Conservation (phyloP, 1,284 basidiomycete species). For the Ustilago loliicola region DNA sequence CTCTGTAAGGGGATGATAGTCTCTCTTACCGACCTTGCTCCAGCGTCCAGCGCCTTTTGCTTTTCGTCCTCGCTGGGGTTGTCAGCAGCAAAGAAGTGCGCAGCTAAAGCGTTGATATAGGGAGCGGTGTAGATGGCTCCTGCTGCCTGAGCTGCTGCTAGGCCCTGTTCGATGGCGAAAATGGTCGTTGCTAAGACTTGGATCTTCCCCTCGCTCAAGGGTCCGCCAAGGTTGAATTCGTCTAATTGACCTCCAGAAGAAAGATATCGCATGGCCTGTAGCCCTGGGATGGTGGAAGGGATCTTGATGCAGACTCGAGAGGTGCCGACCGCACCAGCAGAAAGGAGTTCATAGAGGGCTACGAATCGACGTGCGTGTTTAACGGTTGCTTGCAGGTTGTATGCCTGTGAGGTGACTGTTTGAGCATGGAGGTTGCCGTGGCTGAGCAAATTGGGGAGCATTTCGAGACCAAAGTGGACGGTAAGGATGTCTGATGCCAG, state of each 20-base stretch:
- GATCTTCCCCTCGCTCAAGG: constrained; percentile 23
- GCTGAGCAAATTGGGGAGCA: constrained; percentile 27
- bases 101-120: constrained; percentile 40
- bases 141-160: constrained; percentile 32
- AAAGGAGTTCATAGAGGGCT: constrained; percentile 32
- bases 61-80: neutral
- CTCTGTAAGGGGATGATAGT: constrained; percentile 27
- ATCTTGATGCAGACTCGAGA: constrained; percentile 32
- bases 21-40: constrained; percentile 13
- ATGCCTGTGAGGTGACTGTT: constrained; percentile 28
- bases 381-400: constrained; percentile 21
- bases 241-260: constrained; percentile 28
- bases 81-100: constrained; percentile 28
- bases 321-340: neutral
- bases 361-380: constrained; percentile 32
- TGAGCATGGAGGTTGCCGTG: constrained; percentile 32
- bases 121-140: constrained; percentile 27
- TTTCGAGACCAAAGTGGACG: constrained; percentile 31
- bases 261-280: constrained; percentile 42
- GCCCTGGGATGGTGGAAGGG: constrained; percentile 28
- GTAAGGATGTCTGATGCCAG: constrained; percentile 36
- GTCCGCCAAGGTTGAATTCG: constrained; percentile 22
- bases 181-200: constrained; percentile 33
- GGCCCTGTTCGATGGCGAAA: constrained; percentile 34
- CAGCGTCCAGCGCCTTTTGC: constrained; percentile 7